Evolutionary conservation across 2,329 filamentous ascomycete species (phyloP), one percentile per base, ranked within the genome.

Genomic region (Pseudogymnoascus pannorum): DNA sequence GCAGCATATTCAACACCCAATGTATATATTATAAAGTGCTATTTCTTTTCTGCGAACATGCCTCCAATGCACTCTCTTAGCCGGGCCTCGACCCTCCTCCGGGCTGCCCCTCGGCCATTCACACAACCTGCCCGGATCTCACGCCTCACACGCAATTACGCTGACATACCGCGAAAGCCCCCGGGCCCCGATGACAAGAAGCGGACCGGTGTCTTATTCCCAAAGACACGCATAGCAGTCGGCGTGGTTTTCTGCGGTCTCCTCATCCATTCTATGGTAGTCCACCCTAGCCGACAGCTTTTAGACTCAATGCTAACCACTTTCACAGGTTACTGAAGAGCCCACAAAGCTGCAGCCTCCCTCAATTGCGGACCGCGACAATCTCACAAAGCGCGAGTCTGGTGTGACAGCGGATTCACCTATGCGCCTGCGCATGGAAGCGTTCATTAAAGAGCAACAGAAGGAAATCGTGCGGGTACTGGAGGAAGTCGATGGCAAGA

Each of bases 391-490:
- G 76, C 87, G 88, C 64, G 89, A 94, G 73, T 82, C 85, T 61
- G 85, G 86, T 65, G 82, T 97, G 58, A 87, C 81, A 57, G 82
- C 87, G 62, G 80, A 86, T 68, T 97, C 93, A 12, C 92, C 94
- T 1, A 97, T 99, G 93, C 92, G 94, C 61, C 82, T 99, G 62
- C 91, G 93, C 65, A 97, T 99, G 94, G 94, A 99, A 76, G 86
- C 90, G 70, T 89, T 97, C 73, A 95, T 97, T 75, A 94, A 94
- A 74, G 85, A 92, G 68, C 91, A 97, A 70, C 94, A 99, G 72
- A 84, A 90, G 69, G 84, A 88, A 65, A 99, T 99, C 63, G 88
- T 97, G 26, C 79, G 83, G 61, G 91, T 88, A 62, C 83, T 99
- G 20, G 88, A 95, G 73, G 82, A 86, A 68, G 80, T 97, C 44